A percentile compares a stretch with the other conserved stretches of the same genome.
These are phyloP conservation scores for Cutaneotrichosporon sp. DNA, from an alignment of 1,284 basidiomycete species.

Conservation along the genomic window DNA sequence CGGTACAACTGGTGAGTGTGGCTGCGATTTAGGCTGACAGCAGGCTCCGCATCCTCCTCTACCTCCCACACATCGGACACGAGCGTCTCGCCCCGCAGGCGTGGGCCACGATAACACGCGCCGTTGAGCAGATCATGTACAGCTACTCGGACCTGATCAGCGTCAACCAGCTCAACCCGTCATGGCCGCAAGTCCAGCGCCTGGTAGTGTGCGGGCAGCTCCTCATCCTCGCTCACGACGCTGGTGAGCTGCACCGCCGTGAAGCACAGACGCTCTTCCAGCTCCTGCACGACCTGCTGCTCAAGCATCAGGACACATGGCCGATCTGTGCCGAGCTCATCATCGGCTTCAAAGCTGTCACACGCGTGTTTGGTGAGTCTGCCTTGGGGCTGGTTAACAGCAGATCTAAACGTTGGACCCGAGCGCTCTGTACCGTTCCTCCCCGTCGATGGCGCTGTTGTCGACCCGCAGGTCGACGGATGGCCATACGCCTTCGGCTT, in stretches of 20 bases:
- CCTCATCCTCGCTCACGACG: slow-evolving; percentile 27
- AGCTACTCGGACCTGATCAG: slow-evolving; percentile 26
- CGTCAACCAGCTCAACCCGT: slow-evolving; percentile 23
- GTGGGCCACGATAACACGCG: slow-evolving; percentile 21
- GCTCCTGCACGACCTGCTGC: slow-evolving; percentile 23
- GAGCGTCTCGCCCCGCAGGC: slow-evolving; percentile 18
- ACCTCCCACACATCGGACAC: slow-evolving; percentile 24
- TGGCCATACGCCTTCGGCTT: slow-evolving; percentile 15
- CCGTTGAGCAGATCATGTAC: slow-evolving; percentile 28
- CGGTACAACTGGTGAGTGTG: slow-evolving; percentile 30
- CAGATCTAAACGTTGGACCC: slow-evolving; percentile 9
- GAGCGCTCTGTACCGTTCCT: neutral
- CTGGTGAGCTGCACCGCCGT: slow-evolving; percentile 26
- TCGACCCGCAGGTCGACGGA: too few species aligned
- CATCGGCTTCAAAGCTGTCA: slow-evolving; percentile 18
- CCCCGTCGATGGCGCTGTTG: too few species aligned
- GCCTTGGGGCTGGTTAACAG: neutral
- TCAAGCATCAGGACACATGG: slow-evolving; percentile 19
- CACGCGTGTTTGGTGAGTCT: slow-evolving; percentile 16
- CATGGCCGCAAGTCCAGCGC: slow-evolving; percentile 32
- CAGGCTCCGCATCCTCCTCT: slow-evolving; percentile 33
- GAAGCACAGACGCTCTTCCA: slow-evolving; percentile 25
- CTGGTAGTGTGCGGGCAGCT: slow-evolving; percentile 28
- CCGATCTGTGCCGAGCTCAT: slow-evolving; percentile 19
- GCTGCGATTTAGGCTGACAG: neutral